Conservation (phyloP, 495 filamentous ascomycete genomes). For the Lasiosphaeris hirsuta region DNA sequence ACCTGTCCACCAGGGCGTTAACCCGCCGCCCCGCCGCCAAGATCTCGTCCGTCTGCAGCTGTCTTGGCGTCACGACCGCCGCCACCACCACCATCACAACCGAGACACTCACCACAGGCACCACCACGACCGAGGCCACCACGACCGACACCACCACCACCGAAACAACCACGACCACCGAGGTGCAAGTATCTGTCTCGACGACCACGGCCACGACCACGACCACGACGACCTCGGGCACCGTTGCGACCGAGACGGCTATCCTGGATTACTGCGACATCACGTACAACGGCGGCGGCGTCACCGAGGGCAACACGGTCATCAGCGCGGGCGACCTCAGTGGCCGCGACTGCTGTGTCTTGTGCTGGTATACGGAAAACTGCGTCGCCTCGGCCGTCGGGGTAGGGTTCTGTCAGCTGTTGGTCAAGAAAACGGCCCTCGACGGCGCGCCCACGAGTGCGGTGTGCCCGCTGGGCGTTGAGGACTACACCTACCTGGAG, state of each 20-base stretch:
- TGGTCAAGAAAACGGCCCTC: not conserved
- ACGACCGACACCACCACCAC: conserved; percentile 5
- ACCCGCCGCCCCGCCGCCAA: conserved; percentile 2
- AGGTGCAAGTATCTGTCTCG: not conserved
- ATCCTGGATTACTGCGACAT: conserved; percentile 1
- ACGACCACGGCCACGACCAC: not conserved
- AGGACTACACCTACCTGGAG: conserved; percentile 1
- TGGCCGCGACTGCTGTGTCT: not conserved
- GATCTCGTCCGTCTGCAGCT: conserved; percentile 3
- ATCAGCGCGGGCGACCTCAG: not conserved
- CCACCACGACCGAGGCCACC: not conserved
- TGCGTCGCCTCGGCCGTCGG: conserved; percentile 3
- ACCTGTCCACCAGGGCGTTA: not conserved
- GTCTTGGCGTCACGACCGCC: conserved; percentile 4
- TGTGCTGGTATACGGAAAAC: not conserved
- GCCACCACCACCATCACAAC: not conserved
- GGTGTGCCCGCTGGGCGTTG: conserved; percentile 4
- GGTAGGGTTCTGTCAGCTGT: not conserved
- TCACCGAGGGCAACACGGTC: not conserved
- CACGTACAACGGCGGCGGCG: conserved; percentile 4
- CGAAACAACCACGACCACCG: not conserved
- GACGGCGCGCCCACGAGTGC: conserved; percentile 1
- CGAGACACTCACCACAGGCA: not conserved
- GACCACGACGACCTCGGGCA: not conserved
- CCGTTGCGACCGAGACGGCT: not conserved